phyloP scores from a whole-genome alignment of 768 basidiomycete genomes.

The Agaricus blazei region DNA sequence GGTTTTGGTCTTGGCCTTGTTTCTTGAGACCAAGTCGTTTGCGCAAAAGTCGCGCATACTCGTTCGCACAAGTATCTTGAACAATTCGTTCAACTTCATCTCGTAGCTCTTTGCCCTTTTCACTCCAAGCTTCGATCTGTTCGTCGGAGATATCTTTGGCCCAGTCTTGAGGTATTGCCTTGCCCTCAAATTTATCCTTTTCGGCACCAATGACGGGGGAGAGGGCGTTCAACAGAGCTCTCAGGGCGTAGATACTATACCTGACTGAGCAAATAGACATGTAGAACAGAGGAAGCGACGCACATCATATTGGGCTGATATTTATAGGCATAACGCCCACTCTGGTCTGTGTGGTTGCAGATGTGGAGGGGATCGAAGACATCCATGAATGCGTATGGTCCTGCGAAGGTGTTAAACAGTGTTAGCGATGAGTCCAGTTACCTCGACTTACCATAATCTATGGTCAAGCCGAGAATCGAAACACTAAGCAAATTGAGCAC shows the following conservation, averaged over 20 bases:
- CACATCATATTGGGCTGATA: slow-evolving; percentile 79
- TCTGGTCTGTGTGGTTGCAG: slow-evolving; percentile 85
- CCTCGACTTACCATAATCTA: slow-evolving; percentile 58
- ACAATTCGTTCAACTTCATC: slow-evolving; percentile 59
- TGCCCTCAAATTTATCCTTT: slow-evolving; percentile 37
- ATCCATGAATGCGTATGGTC: slow-evolving; percentile 95
- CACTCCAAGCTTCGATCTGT: slow-evolving; percentile 56
- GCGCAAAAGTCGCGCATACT: slow-evolving; percentile 69
- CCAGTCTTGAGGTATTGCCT: slow-evolving; percentile 59
- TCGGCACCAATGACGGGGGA: slow-evolving; percentile 88
- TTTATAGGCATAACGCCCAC: slow-evolving; percentile 76
- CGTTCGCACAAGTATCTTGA: slow-evolving; percentile 51
- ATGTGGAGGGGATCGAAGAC: slow-evolving; percentile 81
- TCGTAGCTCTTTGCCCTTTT: slow-evolving; percentile 47
- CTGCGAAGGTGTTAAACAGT: slow-evolving; percentile 27
- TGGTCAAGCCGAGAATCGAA: slow-evolving; percentile 69
- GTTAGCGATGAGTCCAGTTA: not conserved
- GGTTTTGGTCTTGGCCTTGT: slow-evolving; percentile 53
- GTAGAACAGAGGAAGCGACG: slow-evolving; percentile 15
- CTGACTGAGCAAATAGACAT: not conserved
- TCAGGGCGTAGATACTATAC: slow-evolving; percentile 69
- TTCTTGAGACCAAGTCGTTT: slow-evolving; percentile 75
- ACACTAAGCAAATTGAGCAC: slow-evolving; percentile 37
- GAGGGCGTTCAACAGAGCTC: slow-evolving; percentile 70
- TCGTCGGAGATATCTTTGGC: slow-evolving; percentile 46